A percentile compares a stretch with the other conserved stretches of the same genome.
These are phyloP conservation scores for Emmonsia crescens DNA, from an alignment of 2,329 filamentous ascomycete genomes.

Conservation along the genomic window DNA sequence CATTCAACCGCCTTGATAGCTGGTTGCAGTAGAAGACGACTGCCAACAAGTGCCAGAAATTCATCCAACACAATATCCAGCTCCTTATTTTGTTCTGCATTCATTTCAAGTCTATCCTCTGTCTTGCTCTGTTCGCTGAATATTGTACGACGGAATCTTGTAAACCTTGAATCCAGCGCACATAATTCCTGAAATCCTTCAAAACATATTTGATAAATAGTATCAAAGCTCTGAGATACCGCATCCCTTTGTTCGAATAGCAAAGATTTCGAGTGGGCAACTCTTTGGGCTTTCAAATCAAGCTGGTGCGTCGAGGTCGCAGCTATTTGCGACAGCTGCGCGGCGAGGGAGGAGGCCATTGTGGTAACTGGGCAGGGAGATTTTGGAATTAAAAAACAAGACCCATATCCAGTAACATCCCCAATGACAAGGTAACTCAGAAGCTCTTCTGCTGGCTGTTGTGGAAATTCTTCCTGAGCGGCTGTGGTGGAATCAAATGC, in stretches of 20 bases:
- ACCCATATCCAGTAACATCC: background rate
- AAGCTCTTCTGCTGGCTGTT: background rate
- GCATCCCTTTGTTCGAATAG: conserved; percentile 84
- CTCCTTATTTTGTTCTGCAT: conserved; percentile 66
- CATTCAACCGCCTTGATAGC: conserved; percentile 89
- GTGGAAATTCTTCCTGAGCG: background rate
- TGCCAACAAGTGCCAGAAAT: conserved; percentile 71
- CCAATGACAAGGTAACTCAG: background rate
- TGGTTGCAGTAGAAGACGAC: conserved; percentile 69
- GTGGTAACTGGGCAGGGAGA: conserved; percentile 12
- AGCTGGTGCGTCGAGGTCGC: conserved; percentile 81
- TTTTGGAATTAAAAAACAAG: conserved; percentile 1
- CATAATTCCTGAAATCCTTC: conserved; percentile 90
- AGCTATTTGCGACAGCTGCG: conserved; percentile 88
- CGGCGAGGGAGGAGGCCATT: conserved; percentile 80
- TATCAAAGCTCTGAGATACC: conserved; percentile 79
- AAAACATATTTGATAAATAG: conserved; percentile 72
- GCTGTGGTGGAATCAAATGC: background rate
- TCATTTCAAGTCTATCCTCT: conserved; percentile 80
- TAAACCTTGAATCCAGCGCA: conserved; percentile 69
- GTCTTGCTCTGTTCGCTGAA: conserved; percentile 91
- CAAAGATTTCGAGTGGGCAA: conserved; percentile 84
- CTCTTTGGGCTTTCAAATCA: conserved; percentile 85
- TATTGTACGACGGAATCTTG: conserved; percentile 61
- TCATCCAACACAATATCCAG: conserved; percentile 66